Evolutionary conservation across 306 rosid genomes (phyloP).

Genomic region (Pachyrhizus erosus): DNA sequence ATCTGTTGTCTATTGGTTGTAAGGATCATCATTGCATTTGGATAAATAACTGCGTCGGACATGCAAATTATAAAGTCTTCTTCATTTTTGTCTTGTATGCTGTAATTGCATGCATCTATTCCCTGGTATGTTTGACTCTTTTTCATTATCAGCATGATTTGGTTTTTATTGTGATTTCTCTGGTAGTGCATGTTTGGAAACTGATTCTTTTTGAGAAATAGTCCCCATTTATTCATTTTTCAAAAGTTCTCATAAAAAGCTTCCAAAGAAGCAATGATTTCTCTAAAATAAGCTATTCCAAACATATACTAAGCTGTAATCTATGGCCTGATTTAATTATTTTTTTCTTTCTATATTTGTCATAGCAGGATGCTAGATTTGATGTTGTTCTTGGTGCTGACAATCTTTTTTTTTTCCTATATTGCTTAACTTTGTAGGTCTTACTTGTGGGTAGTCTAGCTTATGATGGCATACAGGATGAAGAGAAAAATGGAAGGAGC

Average conservation of each 20-base stretch:
- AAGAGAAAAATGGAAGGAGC: slow-evolving; percentile 64
- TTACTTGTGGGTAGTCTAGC: slow-evolving; percentile 87
- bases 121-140: slow-evolving; percentile 74
- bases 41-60: slow-evolving; percentile 97
- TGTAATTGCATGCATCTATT: slow-evolving; percentile 78
- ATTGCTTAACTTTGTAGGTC: slow-evolving; percentile 61
- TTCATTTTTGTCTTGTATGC: slow-evolving; percentile 85
- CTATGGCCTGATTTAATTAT: neutral
- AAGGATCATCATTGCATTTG: slow-evolving; percentile 99
- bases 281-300: neutral
- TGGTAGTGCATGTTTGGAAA: neutral
- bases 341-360: slow-evolving; percentile 11
- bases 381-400: slow-evolving; percentile 33
- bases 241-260: neutral
- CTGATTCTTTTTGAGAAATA: neutral
- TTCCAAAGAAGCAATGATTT: neutral
- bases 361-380: slow-evolving; percentile 10
- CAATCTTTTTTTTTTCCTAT: slow-evolving; percentile 19
- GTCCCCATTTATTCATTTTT: neutral
- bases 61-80: slow-evolving; percentile 90
- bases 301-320: neutral
- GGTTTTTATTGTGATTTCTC: slow-evolving; percentile 25
- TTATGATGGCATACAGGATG: slow-evolving; percentile 63
- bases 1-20: slow-evolving; percentile 54
- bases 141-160: slow-evolving; percentile 33